These are phyloP conservation scores for Mortierella sp. DNA, from an alignment of 371 early-diverging fungal species.

Conservation along the genomic window DNA sequence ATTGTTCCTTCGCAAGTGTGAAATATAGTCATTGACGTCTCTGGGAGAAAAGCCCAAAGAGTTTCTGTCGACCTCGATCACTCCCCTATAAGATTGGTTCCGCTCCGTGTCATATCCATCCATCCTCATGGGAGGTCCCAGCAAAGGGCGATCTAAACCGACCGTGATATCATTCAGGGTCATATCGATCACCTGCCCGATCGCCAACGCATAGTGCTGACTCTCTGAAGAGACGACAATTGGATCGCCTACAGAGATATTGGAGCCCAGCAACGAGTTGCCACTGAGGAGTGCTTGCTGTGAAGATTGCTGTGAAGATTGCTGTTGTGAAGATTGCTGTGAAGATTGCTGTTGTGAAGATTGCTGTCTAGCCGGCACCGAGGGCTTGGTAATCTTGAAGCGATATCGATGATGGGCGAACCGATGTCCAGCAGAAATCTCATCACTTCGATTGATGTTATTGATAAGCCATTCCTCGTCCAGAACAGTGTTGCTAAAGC, in stretches of 20 bases:
- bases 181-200: constrained; percentile 77
- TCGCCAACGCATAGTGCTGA: constrained; percentile 79
- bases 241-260: constrained; percentile 81
- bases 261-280: constrained; percentile 57
- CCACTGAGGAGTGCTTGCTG: constrained; percentile 12
- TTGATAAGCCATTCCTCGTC: constrained; percentile 10
- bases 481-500: constrained; percentile 53
- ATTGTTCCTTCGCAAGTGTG: constrained; percentile 12
- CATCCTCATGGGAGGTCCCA: constrained; percentile 64
- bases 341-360: constrained; percentile 21
- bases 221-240: constrained; percentile 84
- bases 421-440: not conserved
- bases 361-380: constrained; percentile 16
- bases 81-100: constrained; percentile 61
- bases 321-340: no score
- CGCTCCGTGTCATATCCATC: constrained; percentile 57
- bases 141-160: constrained; percentile 71
- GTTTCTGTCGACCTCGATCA: constrained; percentile 58
- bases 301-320: no score
- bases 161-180: constrained; percentile 62
- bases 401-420: constrained; percentile 37
- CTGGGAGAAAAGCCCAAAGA: no score
- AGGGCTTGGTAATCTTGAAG: constrained; percentile 25
- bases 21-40: constrained; percentile 15
- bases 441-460: not conserved